Evolutionary conservation across 2,329 filamentous ascomycete genomes (phyloP).

Genomic region (Apiospora phragmitis): DNA sequence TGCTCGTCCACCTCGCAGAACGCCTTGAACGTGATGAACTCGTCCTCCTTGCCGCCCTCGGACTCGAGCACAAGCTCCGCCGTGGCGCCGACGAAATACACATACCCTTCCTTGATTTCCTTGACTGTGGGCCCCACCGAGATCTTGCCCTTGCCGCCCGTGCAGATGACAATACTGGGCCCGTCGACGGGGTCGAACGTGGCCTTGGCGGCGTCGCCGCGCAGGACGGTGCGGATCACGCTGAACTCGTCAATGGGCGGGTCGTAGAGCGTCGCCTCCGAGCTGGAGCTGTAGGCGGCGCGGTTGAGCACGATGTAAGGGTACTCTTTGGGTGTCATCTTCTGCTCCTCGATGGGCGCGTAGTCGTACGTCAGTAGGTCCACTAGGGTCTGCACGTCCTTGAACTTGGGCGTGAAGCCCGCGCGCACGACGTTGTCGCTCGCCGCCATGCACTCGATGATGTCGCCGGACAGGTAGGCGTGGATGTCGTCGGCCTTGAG

Average conservation of each 20-base stretch:
- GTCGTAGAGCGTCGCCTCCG: conserved; percentile 77
- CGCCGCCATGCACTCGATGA: conserved; percentile 98
- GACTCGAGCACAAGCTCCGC: conserved; percentile 81
- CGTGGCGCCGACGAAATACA: conserved; percentile 85
- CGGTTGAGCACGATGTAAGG: conserved; percentile 82
- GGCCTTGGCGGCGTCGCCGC: conserved; percentile 71
- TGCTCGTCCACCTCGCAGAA: conserved; percentile 75
- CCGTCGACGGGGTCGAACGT: conserved; percentile 87
- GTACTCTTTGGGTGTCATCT: conserved; percentile 84
- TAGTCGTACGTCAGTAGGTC: conserved; percentile 94
- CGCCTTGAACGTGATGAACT: conserved; percentile 87
- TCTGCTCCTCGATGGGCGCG: conserved; percentile 91
- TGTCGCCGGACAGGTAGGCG: conserved; percentile 89
- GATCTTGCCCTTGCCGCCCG: conserved; percentile 78
- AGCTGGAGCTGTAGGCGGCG: conserved; percentile 76
- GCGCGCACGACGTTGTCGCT: conserved; percentile 99
- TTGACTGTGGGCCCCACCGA: conserved; percentile 80
- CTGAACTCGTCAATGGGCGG: conserved; percentile 96
- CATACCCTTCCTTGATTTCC: conserved; percentile 70
- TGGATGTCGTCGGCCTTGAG: conserved; percentile 96
- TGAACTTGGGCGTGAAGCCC: conserved; percentile 97
- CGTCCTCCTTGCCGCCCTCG: conserved; percentile 58
- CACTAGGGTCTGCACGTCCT: conserved; percentile 87
- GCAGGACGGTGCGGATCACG: conserved; percentile 79
- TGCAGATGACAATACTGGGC: conserved; percentile 92